Evolutionary conservation across 192 early-diverging fungal genomes (phyloP).

Genomic region (Allomyces javanicus): DNA sequence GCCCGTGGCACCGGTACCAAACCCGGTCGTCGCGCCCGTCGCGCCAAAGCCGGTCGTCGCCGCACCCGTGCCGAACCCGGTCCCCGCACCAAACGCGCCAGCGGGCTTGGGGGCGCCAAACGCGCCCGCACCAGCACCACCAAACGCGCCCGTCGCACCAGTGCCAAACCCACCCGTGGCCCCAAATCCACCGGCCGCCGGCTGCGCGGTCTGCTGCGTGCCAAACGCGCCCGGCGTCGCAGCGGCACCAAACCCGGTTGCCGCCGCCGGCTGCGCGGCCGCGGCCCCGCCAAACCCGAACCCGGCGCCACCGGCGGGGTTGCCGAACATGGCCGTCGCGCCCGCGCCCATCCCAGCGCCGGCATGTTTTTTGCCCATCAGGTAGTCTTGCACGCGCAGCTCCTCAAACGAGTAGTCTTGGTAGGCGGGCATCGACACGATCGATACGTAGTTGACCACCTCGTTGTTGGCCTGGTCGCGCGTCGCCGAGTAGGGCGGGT

Average conservation of each 20-base stretch:
- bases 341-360: background rate
- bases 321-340: background rate
- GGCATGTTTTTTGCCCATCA: background rate
- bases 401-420: background rate
- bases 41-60: slow-evolving; percentile 15
- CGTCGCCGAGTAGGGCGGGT: no score
- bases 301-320: background rate
- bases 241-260: slow-evolving; percentile 13
- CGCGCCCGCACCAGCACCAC: slow-evolving; percentile 5
- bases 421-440: no score
- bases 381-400: background rate
- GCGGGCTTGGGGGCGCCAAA: slow-evolving; percentile 9
- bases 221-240: slow-evolving; percentile 12
- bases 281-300: background rate
- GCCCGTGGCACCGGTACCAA: slow-evolving; percentile 10
- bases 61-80: slow-evolving; percentile 12
- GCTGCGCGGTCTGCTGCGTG: background rate
- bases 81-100: slow-evolving; percentile 6
- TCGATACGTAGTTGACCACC: no score
- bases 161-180: slow-evolving; percentile 14
- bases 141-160: slow-evolving; percentile 4
- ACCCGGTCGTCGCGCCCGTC: slow-evolving; percentile 5
- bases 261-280: background rate
- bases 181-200: slow-evolving; percentile 1
- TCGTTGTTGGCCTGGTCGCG: no score